A percentile compares a stretch with the other conserved stretches of the same genome.
Evolutionary conservation across 495 filamentous ascomycete genomes (phyloP).

Genomic region (Lichina pygmaea): DNA sequence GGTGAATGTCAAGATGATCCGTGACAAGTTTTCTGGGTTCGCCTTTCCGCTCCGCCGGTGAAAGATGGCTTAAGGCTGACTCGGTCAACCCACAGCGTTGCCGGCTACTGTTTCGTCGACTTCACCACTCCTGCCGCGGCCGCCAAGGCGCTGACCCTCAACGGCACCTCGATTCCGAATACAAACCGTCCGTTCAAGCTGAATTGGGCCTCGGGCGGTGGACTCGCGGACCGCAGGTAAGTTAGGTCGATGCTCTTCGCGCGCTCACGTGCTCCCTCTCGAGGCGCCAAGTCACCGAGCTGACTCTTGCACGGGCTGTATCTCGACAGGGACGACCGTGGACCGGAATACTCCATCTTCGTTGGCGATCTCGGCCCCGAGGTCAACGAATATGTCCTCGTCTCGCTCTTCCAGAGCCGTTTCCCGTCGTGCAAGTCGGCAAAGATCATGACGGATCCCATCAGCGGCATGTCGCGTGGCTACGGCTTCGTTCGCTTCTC

Average conservation of each 20-base stretch:
- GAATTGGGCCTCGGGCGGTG: constrained; percentile 96
- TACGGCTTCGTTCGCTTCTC: constrained; percentile 97
- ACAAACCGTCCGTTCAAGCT: constrained; percentile 90
- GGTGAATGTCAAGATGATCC: constrained; percentile 99
- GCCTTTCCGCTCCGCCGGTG: constrained; percentile 11
- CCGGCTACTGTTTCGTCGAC: constrained; percentile 97
- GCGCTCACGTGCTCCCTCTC: background rate
- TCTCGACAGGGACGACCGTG: constrained; percentile 66
- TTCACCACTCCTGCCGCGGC: constrained; percentile 66
- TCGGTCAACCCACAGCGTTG: constrained; percentile 35
- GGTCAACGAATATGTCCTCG: constrained; percentile 94
- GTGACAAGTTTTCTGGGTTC: constrained; percentile 94
- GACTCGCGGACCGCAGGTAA: constrained; percentile 76
- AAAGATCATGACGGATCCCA: constrained; percentile 99
- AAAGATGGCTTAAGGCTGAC: constrained; percentile 2
- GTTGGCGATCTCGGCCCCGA: constrained; percentile 94
- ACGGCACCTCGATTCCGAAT: constrained; percentile 81
- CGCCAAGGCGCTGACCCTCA: constrained; percentile 66
- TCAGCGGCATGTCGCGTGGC: constrained; percentile 88
- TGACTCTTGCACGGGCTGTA: constrained; percentile 4
- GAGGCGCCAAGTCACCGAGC: background rate
- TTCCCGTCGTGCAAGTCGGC: constrained; percentile 97
- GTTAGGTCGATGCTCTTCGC: constrained; percentile 6
- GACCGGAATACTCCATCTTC: constrained; percentile 90
- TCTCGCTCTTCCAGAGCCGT: constrained; percentile 84